phyloP scores from a whole-genome alignment of 345 rosid genomes.

The Sapria himalayana region DNA sequence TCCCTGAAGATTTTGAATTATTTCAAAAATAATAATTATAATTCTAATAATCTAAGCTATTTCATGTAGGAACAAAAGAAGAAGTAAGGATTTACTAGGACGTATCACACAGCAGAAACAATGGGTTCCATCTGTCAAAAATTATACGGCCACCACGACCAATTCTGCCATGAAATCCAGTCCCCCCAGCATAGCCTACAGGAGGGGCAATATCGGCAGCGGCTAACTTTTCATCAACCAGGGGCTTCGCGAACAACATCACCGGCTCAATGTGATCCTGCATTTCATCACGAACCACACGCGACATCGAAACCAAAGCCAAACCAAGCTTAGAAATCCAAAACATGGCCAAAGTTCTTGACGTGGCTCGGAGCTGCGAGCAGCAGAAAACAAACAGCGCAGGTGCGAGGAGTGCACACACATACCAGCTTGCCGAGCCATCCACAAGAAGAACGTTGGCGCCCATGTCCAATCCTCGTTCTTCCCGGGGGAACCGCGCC shows the following conservation, averaged over 20 bases:
- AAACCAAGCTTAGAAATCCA: conserved; percentile 2
- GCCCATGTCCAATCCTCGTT: conserved; percentile 50
- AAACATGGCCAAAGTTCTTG: conserved; percentile 1
- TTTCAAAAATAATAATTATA: too few relatives aligned
- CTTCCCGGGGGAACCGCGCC: conserved; percentile 26
- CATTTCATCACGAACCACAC: conserved; percentile 7
- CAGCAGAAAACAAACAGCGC: background rate
- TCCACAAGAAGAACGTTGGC: conserved; percentile 33
- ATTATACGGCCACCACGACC: conserved; percentile 92
- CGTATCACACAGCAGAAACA: too few relatives aligned
- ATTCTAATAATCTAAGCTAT: too few relatives aligned
- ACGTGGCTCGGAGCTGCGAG: conserved; percentile 1
- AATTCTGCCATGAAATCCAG: conserved; percentile 60
- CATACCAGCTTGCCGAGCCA: conserved; percentile 92
- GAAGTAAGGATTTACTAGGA: too few relatives aligned
- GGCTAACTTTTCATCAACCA: conserved; percentile 71
- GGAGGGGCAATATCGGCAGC: conserved; percentile 82
- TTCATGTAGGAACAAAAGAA: too few relatives aligned
- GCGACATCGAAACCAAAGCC: background rate
- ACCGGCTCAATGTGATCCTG: conserved; percentile 93
- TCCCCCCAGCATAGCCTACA: conserved; percentile 21
- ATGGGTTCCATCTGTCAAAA: conserved; percentile 95
- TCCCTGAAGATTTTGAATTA: too few relatives aligned
- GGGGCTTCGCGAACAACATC: conserved; percentile 70
- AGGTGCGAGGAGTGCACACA: background rate